These are phyloP conservation scores for Penicillium sp. DNA, from an alignment of 2,329 filamentous ascomycete genomes.

Conservation along the genomic window DNA sequence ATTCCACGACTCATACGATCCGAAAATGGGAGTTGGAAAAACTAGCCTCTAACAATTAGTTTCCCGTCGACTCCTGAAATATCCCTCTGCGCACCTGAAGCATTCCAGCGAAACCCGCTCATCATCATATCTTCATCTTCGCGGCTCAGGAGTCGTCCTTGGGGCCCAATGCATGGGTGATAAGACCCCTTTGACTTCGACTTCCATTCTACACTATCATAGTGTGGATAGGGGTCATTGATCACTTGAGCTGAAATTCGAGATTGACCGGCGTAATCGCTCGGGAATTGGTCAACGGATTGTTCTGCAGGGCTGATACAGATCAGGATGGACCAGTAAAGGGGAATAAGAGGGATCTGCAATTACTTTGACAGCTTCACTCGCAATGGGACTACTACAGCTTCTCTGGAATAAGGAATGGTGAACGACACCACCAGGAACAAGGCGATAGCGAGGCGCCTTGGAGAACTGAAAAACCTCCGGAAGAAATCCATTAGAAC, in stretches of 20 bases:
- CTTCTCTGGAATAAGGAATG: conserved; percentile 1
- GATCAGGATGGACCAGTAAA: neutral
- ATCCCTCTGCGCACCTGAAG: conserved; percentile 1
- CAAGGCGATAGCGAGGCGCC: neutral
- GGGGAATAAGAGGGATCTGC: neutral
- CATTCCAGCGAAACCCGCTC: conserved; percentile 7
- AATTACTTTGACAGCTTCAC: neutral
- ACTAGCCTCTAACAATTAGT: conserved; percentile 1
- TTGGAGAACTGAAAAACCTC: neutral
- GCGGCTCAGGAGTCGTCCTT: neutral
- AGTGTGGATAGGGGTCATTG: conserved; percentile 10
- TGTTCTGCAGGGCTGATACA: neutral
- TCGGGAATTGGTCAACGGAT: conserved; percentile 1
- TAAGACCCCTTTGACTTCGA: conserved; percentile 1
- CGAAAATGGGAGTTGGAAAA: conserved; percentile 10
- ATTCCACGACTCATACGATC: conserved; percentile 11
- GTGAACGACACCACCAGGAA: neutral
- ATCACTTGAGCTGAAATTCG: neutral
- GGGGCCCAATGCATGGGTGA: conserved; percentile 6
- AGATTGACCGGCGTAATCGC: neutral
- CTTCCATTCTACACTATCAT: conserved; percentile 3
- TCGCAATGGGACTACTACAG: neutral
- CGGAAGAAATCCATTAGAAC: neutral
- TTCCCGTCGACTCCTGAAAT: neutral
- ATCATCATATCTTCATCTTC: conserved; percentile 7